Evolutionary conservation across 1,284 basidiomycete species (phyloP).

Genomic region (Apiotrichum brassicae): DNA sequence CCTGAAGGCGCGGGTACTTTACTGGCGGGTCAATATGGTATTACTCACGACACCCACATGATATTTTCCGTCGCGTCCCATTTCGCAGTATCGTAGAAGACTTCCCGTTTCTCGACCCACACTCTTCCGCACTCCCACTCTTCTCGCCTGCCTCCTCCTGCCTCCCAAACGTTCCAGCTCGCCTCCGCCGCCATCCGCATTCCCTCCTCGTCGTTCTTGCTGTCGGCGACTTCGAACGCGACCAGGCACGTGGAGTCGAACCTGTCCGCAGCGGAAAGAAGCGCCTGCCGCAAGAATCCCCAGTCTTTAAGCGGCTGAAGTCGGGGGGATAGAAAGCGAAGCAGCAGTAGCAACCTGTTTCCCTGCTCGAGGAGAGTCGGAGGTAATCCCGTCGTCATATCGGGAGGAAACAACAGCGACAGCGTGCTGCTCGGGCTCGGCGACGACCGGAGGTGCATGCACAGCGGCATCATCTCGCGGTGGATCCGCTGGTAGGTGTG

Average conservation of each 20-base stretch:
- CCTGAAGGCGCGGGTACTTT: constrained; percentile 30
- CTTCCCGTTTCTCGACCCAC: constrained; percentile 87
- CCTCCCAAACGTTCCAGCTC: constrained; percentile 71
- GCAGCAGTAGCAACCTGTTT: constrained; percentile 27
- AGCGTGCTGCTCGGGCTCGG: constrained; percentile 55
- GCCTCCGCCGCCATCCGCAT: constrained; percentile 75
- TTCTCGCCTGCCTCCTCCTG: constrained; percentile 39
- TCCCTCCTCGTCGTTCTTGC: constrained; percentile 58
- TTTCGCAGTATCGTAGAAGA: constrained; percentile 77
- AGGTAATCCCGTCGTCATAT: constrained; percentile 23
- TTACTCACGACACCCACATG: constrained; percentile 58
- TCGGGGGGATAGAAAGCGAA: constrained; percentile 58
- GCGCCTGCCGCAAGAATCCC: constrained; percentile 57
- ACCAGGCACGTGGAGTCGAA: constrained; percentile 78
- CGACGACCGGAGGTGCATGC: constrained; percentile 47
- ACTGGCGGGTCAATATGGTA: constrained; percentile 12
- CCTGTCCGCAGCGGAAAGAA: constrained; percentile 73
- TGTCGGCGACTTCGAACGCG: constrained; percentile 76
- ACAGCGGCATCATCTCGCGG: constrained; percentile 29
- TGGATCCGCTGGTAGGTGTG: constrained; percentile 39
- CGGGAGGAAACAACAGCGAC: constrained; percentile 53
- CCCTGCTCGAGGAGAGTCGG: constrained; percentile 30
- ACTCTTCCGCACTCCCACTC: constrained; percentile 88
- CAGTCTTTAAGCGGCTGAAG: constrained; percentile 62
- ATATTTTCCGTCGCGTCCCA: constrained; percentile 81